phyloP scores from a whole-genome alignment of 2,329 filamentous ascomycete genomes.

The Thelonectria rubi region DNA sequence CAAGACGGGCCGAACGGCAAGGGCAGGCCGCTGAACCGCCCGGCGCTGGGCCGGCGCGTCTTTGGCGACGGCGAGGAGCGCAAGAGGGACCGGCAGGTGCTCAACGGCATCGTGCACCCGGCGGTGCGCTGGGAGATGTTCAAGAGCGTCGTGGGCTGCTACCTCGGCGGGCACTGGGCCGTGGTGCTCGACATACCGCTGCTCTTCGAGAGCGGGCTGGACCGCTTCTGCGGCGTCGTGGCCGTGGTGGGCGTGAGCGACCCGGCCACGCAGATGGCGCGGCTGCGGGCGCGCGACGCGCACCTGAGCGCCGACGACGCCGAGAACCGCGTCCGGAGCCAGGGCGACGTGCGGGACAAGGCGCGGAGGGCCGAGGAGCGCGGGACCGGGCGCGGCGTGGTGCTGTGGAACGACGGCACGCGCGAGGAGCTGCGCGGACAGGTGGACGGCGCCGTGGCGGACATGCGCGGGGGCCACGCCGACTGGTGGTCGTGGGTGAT shows the following conservation, averaged over 20 bases:
- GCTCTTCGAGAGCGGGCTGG: constrained; percentile 88
- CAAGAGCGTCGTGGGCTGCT: constrained; percentile 74
- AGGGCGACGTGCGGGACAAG: constrained; percentile 87
- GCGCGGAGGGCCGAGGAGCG: constrained; percentile 76
- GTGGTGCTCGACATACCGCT: constrained; percentile 93
- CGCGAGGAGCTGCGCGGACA: constrained; percentile 74
- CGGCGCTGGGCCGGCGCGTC: constrained; percentile 83
- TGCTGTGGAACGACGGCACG: constrained; percentile 90
- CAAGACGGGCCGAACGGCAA: constrained; percentile 65
- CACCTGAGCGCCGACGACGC: constrained; percentile 88
- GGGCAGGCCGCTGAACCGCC: constrained; percentile 82
- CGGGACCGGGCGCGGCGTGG: constrained; percentile 72
- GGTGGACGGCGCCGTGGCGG: constrained; percentile 71
- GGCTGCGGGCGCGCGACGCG: constrained; percentile 77
- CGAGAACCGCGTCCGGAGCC: constrained; percentile 83
- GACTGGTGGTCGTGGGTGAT: constrained; percentile 84
- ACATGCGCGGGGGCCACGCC: constrained; percentile 71
- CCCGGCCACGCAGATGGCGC: constrained; percentile 81
- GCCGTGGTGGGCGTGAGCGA: constrained; percentile 88
- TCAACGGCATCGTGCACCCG: constrained; percentile 94
- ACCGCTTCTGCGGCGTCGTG: constrained; percentile 84
- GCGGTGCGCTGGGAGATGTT: constrained; percentile 87
- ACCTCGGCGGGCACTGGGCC: constrained; percentile 82
- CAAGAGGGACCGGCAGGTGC: constrained; percentile 74
- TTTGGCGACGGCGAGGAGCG: constrained; percentile 82